Conservation (phyloP, 1,139 yeast species). For the Entelexis paramagnoliae region DNA sequence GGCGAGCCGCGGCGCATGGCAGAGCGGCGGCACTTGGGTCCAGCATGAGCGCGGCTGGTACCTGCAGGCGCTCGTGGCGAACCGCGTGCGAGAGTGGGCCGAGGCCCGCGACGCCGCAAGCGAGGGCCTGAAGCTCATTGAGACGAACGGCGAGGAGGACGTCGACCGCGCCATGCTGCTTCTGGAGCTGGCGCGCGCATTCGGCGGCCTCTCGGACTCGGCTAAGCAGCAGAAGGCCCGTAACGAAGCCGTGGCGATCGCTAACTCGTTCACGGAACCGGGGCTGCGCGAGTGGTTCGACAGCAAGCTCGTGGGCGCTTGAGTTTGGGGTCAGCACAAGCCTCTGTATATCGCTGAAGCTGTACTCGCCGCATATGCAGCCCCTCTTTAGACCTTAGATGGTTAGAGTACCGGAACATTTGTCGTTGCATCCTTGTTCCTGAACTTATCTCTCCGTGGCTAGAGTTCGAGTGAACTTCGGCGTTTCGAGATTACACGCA, state of each 20-base stretch:
- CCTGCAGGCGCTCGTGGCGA: not conserved
- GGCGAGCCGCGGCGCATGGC: not conserved
- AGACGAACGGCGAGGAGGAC: conserved; percentile 3
- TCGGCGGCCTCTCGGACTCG: not conserved
- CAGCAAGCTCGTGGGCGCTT: not conserved
- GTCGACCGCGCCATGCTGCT: not conserved
- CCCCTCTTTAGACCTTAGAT: too few species aligned
- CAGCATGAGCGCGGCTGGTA: conserved; percentile 1
- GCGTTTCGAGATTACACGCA: too few species aligned
- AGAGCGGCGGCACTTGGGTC: not conserved
- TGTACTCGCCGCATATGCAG: too few species aligned
- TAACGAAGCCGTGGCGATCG: not conserved
- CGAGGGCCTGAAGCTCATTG: not conserved
- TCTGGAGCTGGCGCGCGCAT: not conserved
- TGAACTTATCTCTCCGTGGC: too few species aligned
- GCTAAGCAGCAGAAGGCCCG: not conserved
- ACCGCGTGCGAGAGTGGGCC: not conserved
- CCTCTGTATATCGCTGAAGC: too few species aligned
- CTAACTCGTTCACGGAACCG: not conserved
- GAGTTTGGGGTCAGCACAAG: too few species aligned
- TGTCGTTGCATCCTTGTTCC: too few species aligned
- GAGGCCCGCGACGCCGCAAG: not conserved
- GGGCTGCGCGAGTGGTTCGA: not conserved
- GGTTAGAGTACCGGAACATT: too few species aligned
- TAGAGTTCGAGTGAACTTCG: too few species aligned